phyloP scores from a whole-genome alignment of 73 alveolate species.

The Paramecium bursaria region DNA sequence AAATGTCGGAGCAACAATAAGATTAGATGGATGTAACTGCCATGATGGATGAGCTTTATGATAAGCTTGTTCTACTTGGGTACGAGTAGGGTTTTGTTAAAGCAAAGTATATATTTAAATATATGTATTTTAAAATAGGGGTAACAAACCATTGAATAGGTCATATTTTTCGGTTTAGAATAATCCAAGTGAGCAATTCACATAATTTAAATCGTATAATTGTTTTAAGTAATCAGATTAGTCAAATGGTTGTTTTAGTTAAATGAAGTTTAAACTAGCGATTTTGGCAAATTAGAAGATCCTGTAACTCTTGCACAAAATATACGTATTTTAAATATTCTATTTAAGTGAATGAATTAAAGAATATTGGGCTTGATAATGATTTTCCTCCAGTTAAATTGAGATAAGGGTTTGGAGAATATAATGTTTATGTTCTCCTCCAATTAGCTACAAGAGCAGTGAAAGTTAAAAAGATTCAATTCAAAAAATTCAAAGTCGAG shows the following conservation, averaged over 20 bases:
- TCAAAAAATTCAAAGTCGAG: constrained; percentile 59
- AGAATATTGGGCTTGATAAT: constrained; percentile 66
- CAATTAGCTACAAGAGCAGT: constrained; percentile 66
- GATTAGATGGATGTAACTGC: constrained; percentile 65
- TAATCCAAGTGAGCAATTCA: constrained; percentile 68
- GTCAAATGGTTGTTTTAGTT: constrained; percentile 65
- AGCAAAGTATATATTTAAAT: constrained; percentile 26
- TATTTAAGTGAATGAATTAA: constrained; percentile 59
- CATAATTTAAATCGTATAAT: constrained; percentile 61
- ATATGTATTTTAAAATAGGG: background rate
- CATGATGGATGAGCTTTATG: constrained; percentile 65
- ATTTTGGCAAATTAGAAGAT: constrained; percentile 64
- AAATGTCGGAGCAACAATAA: constrained; percentile 10
- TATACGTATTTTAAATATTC: constrained; percentile 29
- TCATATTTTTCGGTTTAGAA: constrained; percentile 54
- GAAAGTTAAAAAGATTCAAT: constrained; percentile 46
- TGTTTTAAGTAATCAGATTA: constrained; percentile 47
- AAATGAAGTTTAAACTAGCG: constrained; percentile 62
- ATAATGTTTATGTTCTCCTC: constrained; percentile 44
- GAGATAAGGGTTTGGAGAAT: constrained; percentile 68
- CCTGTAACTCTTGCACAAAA: constrained; percentile 65
- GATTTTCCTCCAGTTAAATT: constrained; percentile 67
- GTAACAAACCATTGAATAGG: constrained; percentile 56
- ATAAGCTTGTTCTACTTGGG: constrained; percentile 50
- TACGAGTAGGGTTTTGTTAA: constrained; percentile 50